These are phyloP conservation scores for Exophiala xenobiotica DNA, from an alignment of 2,329 filamentous ascomycete genomes.

Conservation along the genomic window DNA sequence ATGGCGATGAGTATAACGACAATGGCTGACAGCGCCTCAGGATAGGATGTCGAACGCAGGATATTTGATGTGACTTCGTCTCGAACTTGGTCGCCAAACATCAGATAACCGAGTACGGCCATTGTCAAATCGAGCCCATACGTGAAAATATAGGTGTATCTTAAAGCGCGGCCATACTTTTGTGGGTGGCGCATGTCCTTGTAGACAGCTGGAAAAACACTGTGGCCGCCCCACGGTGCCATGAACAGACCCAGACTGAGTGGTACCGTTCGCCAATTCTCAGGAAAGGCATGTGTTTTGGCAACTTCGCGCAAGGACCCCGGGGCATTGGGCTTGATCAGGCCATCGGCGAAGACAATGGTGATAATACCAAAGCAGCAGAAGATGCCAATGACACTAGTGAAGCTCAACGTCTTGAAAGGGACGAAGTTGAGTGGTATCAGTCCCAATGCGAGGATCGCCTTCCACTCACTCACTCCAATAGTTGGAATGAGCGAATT, in stretches of 20 bases:
- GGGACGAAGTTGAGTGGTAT: constrained; percentile 83
- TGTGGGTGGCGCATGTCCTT: constrained; percentile 77
- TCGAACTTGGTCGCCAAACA: constrained; percentile 88
- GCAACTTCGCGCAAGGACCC: constrained; percentile 83
- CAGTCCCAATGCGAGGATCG: constrained; percentile 74
- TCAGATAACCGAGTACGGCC: constrained; percentile 79
- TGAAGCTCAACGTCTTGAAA: constrained; percentile 79
- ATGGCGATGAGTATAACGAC: constrained; percentile 86
- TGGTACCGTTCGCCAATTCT: constrained; percentile 82
- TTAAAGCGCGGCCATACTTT: constrained; percentile 73
- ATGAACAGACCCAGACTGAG: constrained; percentile 88
- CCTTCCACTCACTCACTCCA: constrained; percentile 74
- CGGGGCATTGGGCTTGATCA: constrained; percentile 74
- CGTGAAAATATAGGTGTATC: constrained; percentile 83
- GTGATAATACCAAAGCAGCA: constrained; percentile 84
- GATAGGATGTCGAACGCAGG: constrained; percentile 71
- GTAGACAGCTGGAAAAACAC: constrained; percentile 82
- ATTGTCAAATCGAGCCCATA: constrained; percentile 79
- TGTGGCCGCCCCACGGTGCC: constrained; percentile 72
- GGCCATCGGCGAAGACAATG: constrained; percentile 80
- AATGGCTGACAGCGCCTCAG: constrained; percentile 68
- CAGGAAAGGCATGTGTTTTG: constrained; percentile 75
- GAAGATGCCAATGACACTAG: constrained; percentile 88
- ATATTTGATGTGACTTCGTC: constrained; percentile 93
- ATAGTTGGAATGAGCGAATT: constrained; percentile 72